phyloP scores from a whole-genome alignment of 139 green algal genomes.

The Coelastrella sp. region DNA sequence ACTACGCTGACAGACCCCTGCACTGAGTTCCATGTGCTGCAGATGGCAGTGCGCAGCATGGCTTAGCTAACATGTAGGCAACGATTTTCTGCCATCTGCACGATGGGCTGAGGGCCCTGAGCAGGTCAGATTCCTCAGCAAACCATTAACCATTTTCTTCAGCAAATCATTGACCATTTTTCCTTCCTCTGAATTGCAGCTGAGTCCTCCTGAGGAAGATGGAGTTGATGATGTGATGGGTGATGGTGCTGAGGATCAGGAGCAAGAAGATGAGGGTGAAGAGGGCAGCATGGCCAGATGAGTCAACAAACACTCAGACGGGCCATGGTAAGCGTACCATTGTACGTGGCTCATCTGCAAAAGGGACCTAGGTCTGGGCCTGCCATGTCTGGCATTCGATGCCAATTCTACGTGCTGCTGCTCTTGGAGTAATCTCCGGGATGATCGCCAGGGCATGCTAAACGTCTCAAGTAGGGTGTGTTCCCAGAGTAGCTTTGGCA shows the following conservation, averaged over 20 bases:
- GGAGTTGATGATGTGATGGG: neutral
- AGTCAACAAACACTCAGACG: neutral
- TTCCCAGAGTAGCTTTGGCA: no score
- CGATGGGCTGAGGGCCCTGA: no score
- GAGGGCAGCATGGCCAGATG: neutral
- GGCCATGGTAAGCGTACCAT: neutral
- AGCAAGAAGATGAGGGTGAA: neutral
- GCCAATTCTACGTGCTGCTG: no score
- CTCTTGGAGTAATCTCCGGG: no score
- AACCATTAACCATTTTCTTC: no score
- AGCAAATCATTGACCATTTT: neutral
- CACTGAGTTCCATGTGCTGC: no score
- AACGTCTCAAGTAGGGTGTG: no score
- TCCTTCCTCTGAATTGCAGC: neutral
- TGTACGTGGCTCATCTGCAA: no score
- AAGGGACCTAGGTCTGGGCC: no score
- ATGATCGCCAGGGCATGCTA: no score
- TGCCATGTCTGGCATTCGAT: no score
- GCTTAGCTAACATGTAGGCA: neutral
- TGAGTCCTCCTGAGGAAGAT: conserved; percentile 7
- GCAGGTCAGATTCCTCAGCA: no score
- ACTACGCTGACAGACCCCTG: neutral
- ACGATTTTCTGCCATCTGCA: neutral
- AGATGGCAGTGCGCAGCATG: neutral
- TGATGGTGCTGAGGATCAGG: neutral